Percentiles rank a stretch among this genome's conserved stretches.
These are phyloP conservation scores for Cruciata laevipes DNA, from an alignment of 257 asterid genomes.

Conservation along the genomic window DNA sequence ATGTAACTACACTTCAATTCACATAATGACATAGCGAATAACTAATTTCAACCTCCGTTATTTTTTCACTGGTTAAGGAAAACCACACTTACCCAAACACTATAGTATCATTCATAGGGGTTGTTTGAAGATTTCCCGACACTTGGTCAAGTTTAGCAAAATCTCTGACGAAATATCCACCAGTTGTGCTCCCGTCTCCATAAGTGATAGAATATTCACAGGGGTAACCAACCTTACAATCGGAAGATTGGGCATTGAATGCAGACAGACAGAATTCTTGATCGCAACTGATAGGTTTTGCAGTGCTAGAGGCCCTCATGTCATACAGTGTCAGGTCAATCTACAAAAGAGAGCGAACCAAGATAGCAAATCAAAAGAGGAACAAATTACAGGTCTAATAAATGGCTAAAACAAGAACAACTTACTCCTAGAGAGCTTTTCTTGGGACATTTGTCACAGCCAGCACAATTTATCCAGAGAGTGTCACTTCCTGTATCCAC, in stretches of 20 bases:
- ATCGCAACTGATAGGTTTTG: constrained; percentile 54
- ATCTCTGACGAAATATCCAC: constrained; percentile 81
- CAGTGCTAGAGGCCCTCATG: constrained; percentile 67
- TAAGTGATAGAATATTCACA: constrained; percentile 79
- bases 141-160: constrained; percentile 60
- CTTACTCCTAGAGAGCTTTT: constrained; percentile 79
- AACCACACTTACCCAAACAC: constrained; percentile 85
- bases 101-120: constrained; percentile 66
- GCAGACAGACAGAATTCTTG: constrained; percentile 66
- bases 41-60: constrained; percentile 1
- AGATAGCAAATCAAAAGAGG: constrained; percentile 3
- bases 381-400: neutral
- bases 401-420: neutral
- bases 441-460: constrained; percentile 72
- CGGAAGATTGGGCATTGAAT: constrained; percentile 39
- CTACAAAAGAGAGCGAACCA: constrained; percentile 28
- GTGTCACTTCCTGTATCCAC: constrained; percentile 99
- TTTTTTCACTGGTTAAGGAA: constrained; percentile 12
- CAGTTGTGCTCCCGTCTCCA: constrained; percentile 89
- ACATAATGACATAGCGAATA: neutral
- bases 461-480: constrained; percentile 88
- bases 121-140: constrained; percentile 66
- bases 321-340: constrained; percentile 69
- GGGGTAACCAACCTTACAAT: constrained; percentile 63
- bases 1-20: neutral